Base-by-base conservation (phyloP, 202 grass and related monocot species). In the Schoenoplectus tabernaemontani region DNA sequence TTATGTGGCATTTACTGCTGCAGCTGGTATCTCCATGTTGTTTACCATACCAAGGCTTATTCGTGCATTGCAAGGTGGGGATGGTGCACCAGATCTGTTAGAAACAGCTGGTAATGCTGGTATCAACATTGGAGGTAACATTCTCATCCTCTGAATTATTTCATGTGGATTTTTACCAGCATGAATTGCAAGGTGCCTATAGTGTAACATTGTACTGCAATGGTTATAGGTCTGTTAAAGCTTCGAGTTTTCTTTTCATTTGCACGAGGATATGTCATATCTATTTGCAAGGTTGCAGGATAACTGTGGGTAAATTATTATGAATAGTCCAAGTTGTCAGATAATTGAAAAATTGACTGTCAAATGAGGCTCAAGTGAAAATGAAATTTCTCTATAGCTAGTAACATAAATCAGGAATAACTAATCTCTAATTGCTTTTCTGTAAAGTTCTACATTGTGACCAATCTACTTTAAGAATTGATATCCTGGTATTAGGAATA, bases 101-200 rank as follows among this genome's bases (percentile, higher is more conserved):
- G 86, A 94, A 86, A 98, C 91, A 87, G 72, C 80, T 82, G 86
- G 86, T 13, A 98, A 98, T 86, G 89, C 88, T 63, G 84, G 86
- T 80, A 92, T 98, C 76, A 98, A 92, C 81, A 89, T 92, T 87
- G 95, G 86, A 90, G 91, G 95, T 98, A 94, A 92, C 89, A 79
- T 73, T 84, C 39, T 28, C 4, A 79, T 76, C 63, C 42, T 17
- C 19, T 82, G 57, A 79, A 56, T 34, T 76, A 69, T 1, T 23
- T 0, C 48, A 56, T 16, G 34, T 57, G 16, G 26, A 34, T 56
- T 56, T 76, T 11, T 47, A 26, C 10, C 12, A 19, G 22, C 47
- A 36, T 76, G 30, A 76, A 54, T 56, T 54, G 30, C 1, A 7
- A 37, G 47, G 26, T 76, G 70, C 15, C 47, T 54, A 19, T 75